Evolutionary conservation across 257 asterid genomes (phyloP).

Genomic region (Dorcoceras hygrometricum): DNA sequence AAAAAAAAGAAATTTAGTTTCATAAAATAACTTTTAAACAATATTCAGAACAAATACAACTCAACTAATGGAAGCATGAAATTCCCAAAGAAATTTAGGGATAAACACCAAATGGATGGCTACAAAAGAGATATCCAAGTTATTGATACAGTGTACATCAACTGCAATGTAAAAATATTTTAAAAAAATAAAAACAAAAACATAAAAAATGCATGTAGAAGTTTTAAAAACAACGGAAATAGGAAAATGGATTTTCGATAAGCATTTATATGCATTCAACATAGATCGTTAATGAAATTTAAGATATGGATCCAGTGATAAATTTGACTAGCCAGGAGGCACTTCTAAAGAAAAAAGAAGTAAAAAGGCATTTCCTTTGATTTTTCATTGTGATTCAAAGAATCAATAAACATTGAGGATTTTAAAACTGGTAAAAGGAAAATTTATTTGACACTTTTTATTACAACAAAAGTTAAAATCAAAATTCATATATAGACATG

Average conservation of each 20-base stretch:
- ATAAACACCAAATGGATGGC: not conserved
- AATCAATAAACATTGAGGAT: not conserved
- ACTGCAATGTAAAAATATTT: not conserved
- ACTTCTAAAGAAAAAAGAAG: not conserved
- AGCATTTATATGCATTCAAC: not conserved
- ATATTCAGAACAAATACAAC: not conserved
- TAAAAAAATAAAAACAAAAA: too few species aligned
- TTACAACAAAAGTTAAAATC: not conserved
- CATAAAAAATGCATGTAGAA: not conserved
- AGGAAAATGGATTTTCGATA: not conserved
- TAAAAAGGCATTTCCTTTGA: not conserved
- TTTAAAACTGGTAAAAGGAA: not conserved
- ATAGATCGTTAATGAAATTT: not conserved
- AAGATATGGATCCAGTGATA: not conserved
- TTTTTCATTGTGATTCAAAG: not conserved
- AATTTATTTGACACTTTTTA: not conserved
- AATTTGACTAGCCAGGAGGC: not conserved
- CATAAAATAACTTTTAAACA: not conserved
- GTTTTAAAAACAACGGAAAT: too few species aligned
- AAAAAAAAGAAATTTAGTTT: not conserved
- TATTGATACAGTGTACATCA: not conserved
- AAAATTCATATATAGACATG: not conserved
- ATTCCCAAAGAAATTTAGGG: not conserved
- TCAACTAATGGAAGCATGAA: not conserved
- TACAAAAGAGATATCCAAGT: not conserved